Evolutionary conservation across 805 yeast genomes (phyloP).

Genomic region (Lachancea lanzarotensis): DNA sequence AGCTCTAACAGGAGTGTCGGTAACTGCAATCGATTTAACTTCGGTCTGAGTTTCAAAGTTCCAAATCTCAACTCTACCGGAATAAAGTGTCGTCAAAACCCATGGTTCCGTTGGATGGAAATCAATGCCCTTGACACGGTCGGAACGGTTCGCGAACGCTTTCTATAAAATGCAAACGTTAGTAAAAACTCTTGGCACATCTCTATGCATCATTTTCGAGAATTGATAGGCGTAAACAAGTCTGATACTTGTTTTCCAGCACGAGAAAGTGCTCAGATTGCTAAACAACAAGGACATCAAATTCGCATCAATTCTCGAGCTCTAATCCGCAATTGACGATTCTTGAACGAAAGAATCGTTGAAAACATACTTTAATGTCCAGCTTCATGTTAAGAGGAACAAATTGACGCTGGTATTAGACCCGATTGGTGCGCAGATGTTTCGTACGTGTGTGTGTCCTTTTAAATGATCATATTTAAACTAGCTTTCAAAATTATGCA

Average conservation of each 20-base stretch:
- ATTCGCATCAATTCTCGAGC: background rate
- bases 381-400: slow-evolving; percentile 4
- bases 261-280: no score
- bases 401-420: background rate
- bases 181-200: slow-evolving; percentile 1
- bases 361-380: slow-evolving; percentile 7
- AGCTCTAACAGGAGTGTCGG: slow-evolving; percentile 94
- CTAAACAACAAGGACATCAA: no score
- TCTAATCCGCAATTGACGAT: background rate
- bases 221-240: no score
- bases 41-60: slow-evolving; percentile 76
- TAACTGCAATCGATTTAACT: slow-evolving; percentile 86
- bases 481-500: background rate
- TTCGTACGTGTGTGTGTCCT: no score
- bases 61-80: slow-evolving; percentile 84
- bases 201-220: no score
- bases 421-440: background rate
- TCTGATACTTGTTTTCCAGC: no score
- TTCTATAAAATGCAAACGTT: slow-evolving; percentile 41
- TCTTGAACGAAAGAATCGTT: background rate
- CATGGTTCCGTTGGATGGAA: slow-evolving; percentile 98
- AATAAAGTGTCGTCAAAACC: slow-evolving; percentile 85
- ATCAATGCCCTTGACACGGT: slow-evolving; percentile 95
- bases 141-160: slow-evolving; percentile 85
- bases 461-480: background rate